Conservation (phyloP, 306 rosid genomes). For the Alnus glutinosa region DNA sequence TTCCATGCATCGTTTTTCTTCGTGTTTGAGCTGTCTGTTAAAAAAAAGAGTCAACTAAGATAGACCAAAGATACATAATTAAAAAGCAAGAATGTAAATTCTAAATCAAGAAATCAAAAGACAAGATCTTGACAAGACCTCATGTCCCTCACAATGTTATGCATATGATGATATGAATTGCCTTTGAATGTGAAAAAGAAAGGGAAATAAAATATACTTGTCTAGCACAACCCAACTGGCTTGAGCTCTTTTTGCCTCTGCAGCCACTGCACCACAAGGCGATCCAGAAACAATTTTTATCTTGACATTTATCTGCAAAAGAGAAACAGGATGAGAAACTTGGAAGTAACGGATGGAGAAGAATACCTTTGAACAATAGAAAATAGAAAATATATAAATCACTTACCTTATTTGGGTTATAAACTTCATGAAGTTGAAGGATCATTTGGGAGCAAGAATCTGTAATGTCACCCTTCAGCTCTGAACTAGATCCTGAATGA, state of each 20-base stretch:
- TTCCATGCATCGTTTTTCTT: constrained; percentile 95
- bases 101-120: constrained; percentile 14
- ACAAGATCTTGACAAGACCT: not conserved
- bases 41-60: constrained; percentile 10
- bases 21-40: constrained; percentile 83
- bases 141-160: constrained; percentile 5
- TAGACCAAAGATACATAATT: constrained; percentile 20
- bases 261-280: constrained; percentile 92
- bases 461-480: constrained; percentile 74
- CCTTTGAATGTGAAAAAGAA: constrained; percentile 16
- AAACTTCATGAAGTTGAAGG: constrained; percentile 94
- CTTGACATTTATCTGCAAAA: constrained; percentile 82
- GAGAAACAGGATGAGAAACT: not conserved
- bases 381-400: not conserved
- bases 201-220: constrained; percentile 61
- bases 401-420: constrained; percentile 87
- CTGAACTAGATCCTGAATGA: constrained; percentile 63
- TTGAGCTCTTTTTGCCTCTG: constrained; percentile 83
- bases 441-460: constrained; percentile 99
- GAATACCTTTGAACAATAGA: too few relatives aligned
- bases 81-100: constrained; percentile 6
- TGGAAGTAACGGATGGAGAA: not conserved
- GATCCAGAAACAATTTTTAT: constrained; percentile 88
- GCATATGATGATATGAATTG: constrained; percentile 18
- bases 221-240: constrained; percentile 94